A percentile compares a stretch with the other conserved stretches of the same genome.
phyloP scores from a whole-genome alignment of 345 rosid species.

The Microthlaspi erraticum region DNA sequence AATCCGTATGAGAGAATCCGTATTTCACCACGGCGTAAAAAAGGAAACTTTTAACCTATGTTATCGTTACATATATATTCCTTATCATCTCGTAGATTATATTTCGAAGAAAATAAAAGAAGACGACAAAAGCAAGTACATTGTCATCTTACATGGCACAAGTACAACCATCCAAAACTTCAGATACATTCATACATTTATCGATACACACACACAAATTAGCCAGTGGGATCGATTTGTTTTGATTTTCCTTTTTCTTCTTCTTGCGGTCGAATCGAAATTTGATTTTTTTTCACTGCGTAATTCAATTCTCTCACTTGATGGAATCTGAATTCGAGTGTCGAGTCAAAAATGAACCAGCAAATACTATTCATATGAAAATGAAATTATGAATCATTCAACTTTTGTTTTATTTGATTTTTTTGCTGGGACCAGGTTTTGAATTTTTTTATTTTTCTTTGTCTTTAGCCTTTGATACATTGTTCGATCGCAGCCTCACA shows the following conservation, averaged over 20 bases:
- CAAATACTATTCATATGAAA: slow-evolving; percentile 12
- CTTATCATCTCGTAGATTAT: slow-evolving; percentile 25
- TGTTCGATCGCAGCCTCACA: slow-evolving; percentile 29
- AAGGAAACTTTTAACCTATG: not conserved
- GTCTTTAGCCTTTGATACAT: slow-evolving; percentile 18
- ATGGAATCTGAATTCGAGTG: slow-evolving; percentile 24
- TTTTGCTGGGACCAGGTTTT: slow-evolving; percentile 2
- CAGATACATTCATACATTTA: slow-evolving; percentile 19
- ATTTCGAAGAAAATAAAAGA: slow-evolving; percentile 19
- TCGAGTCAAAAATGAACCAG: slow-evolving; percentile 18
- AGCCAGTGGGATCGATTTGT: not conserved
- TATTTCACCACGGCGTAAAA: no score
- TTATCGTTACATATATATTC: not conserved
- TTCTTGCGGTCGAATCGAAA: not conserved
- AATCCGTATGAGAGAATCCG: no score
- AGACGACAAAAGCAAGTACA: slow-evolving; percentile 33
- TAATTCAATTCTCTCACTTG: not conserved
- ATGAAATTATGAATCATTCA: not conserved
- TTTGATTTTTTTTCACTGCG: not conserved
- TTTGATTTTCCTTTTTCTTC: not conserved
- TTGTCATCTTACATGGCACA: slow-evolving; percentile 41
- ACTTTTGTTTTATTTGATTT: not conserved
- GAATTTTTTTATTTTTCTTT: not conserved
- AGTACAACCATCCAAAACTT: slow-evolving; percentile 35
- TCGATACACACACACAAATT: slow-evolving; percentile 2